Evolutionary conservation across 495 filamentous ascomycete genomes (phyloP), one percentile per base, ranked within the genome.

Genomic region (Aspergillus carlsbadensis): DNA sequence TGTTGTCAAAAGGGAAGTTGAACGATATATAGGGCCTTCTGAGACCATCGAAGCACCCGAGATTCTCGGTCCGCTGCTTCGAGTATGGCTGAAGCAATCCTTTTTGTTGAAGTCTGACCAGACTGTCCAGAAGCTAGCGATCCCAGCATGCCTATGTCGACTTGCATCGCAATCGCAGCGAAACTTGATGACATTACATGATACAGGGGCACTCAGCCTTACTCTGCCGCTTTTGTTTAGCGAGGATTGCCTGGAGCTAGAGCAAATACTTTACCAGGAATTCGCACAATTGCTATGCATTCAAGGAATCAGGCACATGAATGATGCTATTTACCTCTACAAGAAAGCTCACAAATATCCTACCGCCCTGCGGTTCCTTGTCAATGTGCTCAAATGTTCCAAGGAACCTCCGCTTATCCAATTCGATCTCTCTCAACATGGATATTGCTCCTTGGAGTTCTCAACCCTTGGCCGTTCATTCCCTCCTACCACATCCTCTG

Each of bases 381-480:
- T 93, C 15, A 75, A 82, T 56, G 84, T 85, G 51, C 81, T 95
- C 52, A 83, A 86, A 62, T 75, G 77, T 44, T 91, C 92, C 45
- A 83, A 85, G 54, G 79, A 81, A 17, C 91, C 94, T 29, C 81
- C 92, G 3, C 90, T 88, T 62, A 87, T 98, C 64, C 90, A 97
- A 63, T 98, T 98, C 70, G 94, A 98, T 73, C 77, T 98, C 46
- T 94, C 90, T 4, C 73, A 88, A 20, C 79, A 94, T 72, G 94
- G 94, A 6, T 95, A 86, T 70, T 86, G 88, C 11, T 96, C 94
- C 0, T 81, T 97, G 62, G 94, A 98, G 63, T 78, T 97, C 22
- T 84, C 91, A 15, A 91, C 84, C 11, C 73, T 98, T 41, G 90
- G 89, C 10, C 84, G 88, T 22, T 72, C 85, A 14, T 98, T 98